Evolutionary conservation across 495 filamentous ascomycete species (phyloP).

Genomic region (Hypoxylon crocopeplum): DNA sequence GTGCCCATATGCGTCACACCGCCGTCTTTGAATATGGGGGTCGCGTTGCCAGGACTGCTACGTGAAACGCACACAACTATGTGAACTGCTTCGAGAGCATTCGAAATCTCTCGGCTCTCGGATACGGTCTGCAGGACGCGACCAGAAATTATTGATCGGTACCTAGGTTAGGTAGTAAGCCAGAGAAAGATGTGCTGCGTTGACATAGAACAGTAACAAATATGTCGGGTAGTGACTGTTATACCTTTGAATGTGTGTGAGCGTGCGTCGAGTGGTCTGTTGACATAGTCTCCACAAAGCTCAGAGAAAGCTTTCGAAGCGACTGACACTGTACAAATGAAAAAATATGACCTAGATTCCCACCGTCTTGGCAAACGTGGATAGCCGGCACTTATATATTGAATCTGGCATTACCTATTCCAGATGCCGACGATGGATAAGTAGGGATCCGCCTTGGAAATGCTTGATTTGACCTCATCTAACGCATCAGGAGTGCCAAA

Average conservation of each 20-base stretch:
- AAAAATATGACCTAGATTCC: not conserved
- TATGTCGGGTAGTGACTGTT: not conserved
- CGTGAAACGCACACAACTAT: too few relatives aligned
- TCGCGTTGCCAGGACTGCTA: too few relatives aligned
- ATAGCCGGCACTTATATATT: constrained; percentile 9
- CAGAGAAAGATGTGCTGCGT: not conserved
- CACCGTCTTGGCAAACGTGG: constrained; percentile 11
- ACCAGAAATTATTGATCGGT: not conserved
- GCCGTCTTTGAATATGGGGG: not conserved
- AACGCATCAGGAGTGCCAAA: not conserved
- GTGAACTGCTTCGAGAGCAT: too few relatives aligned
- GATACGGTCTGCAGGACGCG: not conserved
- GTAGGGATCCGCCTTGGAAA: constrained; percentile 7
- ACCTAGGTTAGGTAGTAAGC: not conserved
- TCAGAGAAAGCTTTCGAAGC: not conserved
- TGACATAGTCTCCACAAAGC: not conserved
- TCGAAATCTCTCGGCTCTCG: too few relatives aligned
- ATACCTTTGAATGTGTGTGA: not conserved
- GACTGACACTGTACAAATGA: not conserved
- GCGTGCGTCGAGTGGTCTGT: not conserved
- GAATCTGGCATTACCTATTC: constrained; percentile 3
- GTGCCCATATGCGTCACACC: not conserved
- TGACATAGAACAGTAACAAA: not conserved
- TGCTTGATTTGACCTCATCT: constrained; percentile 18
- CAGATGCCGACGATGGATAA: constrained; percentile 3